Evolutionary conservation across 257 asterid genomes (phyloP).

Genomic region (Fraxinus anomala): DNA sequence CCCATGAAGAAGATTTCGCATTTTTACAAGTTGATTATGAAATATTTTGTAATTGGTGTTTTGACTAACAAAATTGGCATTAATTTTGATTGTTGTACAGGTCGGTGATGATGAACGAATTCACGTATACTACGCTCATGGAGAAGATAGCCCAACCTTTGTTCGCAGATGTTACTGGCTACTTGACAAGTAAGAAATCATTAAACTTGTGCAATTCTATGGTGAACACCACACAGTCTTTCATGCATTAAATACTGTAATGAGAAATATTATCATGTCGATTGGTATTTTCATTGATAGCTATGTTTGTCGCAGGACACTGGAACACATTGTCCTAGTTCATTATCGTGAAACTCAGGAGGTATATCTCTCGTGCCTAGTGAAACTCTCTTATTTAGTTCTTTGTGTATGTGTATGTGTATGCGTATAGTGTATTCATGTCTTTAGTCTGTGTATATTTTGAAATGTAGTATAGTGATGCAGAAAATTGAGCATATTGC

Average conservation of each 20-base stretch:
- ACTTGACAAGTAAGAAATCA: slow-evolving; percentile 79
- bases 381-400: background rate
- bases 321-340: slow-evolving; percentile 94
- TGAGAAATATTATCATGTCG: slow-evolving; percentile 13
- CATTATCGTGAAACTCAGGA: slow-evolving; percentile 98
- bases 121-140: slow-evolving; percentile 98
- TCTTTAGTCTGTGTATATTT: background rate
- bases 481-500: background rate
- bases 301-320: slow-evolving; percentile 59
- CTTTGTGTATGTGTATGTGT: slow-evolving; percentile 1
- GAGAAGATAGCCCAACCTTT: slow-evolving; percentile 85
- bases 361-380: slow-evolving; percentile 53
- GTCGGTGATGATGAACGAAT: slow-evolving; percentile 94
- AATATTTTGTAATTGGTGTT: background rate
- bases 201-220: slow-evolving; percentile 22
- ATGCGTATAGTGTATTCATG: slow-evolving; percentile 2
- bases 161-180: slow-evolving; percentile 99
- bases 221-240: slow-evolving; percentile 19
- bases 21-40: background rate
- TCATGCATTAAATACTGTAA: slow-evolving; percentile 18
- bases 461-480: background rate
- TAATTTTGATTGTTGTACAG: slow-evolving; percentile 43
- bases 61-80: background rate
- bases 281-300: slow-evolving; percentile 25
- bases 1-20: background rate